phyloP scores from a whole-genome alignment of 2,329 filamentous ascomycete species.

The Colletotrichum costaricense region DNA sequence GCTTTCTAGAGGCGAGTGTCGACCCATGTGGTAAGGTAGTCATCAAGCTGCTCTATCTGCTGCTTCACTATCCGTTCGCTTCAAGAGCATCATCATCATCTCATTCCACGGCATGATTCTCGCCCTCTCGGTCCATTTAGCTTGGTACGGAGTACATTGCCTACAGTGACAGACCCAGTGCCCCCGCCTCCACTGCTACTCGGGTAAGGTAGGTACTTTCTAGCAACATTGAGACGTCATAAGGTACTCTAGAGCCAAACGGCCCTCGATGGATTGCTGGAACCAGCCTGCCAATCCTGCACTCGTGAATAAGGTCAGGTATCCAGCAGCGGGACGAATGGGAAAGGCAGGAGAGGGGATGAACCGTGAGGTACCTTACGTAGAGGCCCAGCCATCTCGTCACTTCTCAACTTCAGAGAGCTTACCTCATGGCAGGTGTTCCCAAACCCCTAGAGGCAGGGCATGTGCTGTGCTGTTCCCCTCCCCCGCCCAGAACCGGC shows the following conservation, averaged over 20 bases:
- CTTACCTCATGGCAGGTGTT: constrained; percentile 16
- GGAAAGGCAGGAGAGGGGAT: not conserved
- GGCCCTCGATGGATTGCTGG: constrained; percentile 19
- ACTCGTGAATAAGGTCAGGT: not conserved
- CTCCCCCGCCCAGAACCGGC: not conserved
- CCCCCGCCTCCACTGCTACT: not conserved
- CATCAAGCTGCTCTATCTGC: not conserved
- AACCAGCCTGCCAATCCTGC: constrained; percentile 27
- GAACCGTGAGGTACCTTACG: not conserved
- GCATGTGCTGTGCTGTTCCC: constrained; percentile 5
- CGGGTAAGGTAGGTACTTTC: not conserved
- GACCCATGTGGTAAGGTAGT: not conserved
- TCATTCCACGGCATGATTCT: constrained; percentile 21
- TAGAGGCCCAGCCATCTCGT: constrained; percentile 20
- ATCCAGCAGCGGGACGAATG: not conserved
- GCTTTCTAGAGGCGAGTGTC: not conserved
- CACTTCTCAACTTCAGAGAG: constrained; percentile 15
- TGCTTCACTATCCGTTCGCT: not conserved
- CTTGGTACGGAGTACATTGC: not conserved
- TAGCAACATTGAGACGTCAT: constrained; percentile 26
- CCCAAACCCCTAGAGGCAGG: not conserved
- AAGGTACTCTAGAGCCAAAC: constrained; percentile 26
- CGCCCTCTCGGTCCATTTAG: not conserved
- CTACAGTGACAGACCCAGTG: not conserved
- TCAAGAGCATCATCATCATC: not conserved